Evolutionary conservation across 2,329 filamentous ascomycete species (phyloP).

Genomic region (Thelonectria blattea): DNA sequence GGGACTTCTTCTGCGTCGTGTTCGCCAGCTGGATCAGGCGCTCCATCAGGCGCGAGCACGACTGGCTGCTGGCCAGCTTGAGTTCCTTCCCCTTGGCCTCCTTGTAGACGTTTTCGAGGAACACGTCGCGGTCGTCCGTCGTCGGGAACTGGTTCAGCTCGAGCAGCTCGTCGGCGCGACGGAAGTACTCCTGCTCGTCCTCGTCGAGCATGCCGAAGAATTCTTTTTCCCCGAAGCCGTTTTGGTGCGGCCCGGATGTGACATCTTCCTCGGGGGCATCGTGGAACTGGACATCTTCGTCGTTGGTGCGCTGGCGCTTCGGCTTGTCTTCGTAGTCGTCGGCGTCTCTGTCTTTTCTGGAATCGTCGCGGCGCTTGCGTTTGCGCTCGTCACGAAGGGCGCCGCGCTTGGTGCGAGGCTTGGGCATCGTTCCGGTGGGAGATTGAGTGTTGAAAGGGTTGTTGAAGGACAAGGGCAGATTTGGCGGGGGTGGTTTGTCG

Average conservation of each 20-base stretch:
- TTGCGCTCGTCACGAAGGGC: slow-evolving; percentile 49
- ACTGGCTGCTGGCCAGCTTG: slow-evolving; percentile 95
- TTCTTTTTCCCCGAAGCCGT: slow-evolving; percentile 61
- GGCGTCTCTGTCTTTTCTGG: slow-evolving; percentile 14
- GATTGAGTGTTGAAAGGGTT: slow-evolving; percentile 15
- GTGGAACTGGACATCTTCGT: slow-evolving; percentile 8
- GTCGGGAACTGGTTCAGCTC: slow-evolving; percentile 87
- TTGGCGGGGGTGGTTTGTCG: slow-evolving; percentile 22
- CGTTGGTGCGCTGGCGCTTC: slow-evolving; percentile 37
- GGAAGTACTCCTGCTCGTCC: slow-evolving; percentile 95
- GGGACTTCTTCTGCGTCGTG: slow-evolving; percentile 78
- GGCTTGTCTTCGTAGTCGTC: slow-evolving; percentile 27
- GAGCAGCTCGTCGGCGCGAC: slow-evolving; percentile 85
- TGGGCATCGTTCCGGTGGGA: slow-evolving; percentile 45
- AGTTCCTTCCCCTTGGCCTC: slow-evolving; percentile 93
- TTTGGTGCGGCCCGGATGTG: slow-evolving; percentile 32
- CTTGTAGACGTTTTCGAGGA: slow-evolving; percentile 81
- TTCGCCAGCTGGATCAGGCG: slow-evolving; percentile 83
- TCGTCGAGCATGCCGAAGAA: slow-evolving; percentile 95
- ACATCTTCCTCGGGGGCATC: slow-evolving; percentile 29
- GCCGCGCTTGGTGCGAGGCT: slow-evolving; percentile 52
- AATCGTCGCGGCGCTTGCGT: slow-evolving; percentile 45
- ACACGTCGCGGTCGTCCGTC: slow-evolving; percentile 72
- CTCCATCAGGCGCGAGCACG: slow-evolving; percentile 92
- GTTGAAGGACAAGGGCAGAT: slow-evolving; percentile 12